Percentiles rank a stretch among this genome's conserved stretches.
Evolutionary conservation across 2,329 filamentous ascomycete species (phyloP).

Genomic region (Paracoccidioides brasiliensis): DNA sequence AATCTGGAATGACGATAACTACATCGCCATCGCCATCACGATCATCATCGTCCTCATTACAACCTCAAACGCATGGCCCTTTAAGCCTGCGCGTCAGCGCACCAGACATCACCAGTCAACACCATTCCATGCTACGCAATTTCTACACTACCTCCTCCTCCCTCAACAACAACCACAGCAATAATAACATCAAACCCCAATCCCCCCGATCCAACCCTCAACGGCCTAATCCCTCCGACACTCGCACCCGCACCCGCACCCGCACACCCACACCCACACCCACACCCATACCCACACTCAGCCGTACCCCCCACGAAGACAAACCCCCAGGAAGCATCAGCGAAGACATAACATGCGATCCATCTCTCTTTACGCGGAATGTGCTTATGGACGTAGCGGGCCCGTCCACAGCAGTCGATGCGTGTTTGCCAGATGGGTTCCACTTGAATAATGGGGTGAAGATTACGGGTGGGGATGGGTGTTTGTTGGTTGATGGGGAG

Average conservation of each 20-base stretch:
- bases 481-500: constrained; percentile 72
- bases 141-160: constrained; percentile 20
- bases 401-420: constrained; percentile 72
- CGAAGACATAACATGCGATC: neutral
- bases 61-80: neutral
- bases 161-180: constrained; percentile 4
- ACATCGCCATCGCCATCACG: constrained; percentile 4
- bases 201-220: neutral
- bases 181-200: neutral
- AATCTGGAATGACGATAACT: neutral
- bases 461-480: constrained; percentile 55
- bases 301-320: neutral
- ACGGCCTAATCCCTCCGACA: neutral
- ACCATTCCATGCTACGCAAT: constrained; percentile 5
- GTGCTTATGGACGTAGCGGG: constrained; percentile 62
- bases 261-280: constrained; percentile 8
- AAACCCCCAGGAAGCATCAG: neutral
- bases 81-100: neutral
- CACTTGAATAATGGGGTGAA: constrained; percentile 68
- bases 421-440: constrained; percentile 73
- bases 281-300: no score
- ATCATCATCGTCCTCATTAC: constrained; percentile 6
- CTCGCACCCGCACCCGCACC: constrained; percentile 21
- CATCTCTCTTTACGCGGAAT: constrained; percentile 61
- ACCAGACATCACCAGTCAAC: neutral